Evolutionary conservation across 2,329 filamentous ascomycete species (phyloP), one percentile per base, ranked within the genome.

Genomic region (Diaporthe citriasiana): DNA sequence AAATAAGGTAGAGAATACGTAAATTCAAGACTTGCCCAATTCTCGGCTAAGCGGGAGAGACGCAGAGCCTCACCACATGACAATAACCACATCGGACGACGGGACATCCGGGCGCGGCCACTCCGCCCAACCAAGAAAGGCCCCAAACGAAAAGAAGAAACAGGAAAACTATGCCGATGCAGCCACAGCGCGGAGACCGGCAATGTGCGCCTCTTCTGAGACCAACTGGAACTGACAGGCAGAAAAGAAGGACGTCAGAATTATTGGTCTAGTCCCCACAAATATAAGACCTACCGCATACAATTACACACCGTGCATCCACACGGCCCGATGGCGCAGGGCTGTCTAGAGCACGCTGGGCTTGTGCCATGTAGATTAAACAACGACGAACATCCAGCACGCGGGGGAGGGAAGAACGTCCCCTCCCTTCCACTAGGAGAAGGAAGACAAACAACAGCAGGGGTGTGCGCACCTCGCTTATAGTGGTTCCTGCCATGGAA

Each of bases 261-360:
- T 50, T 12, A 47, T 5, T 9, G 2, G 4, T 22, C 13, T 17
- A 13, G 2, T 22, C 42, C 50, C 50, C n/a, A n/a, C n/a, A n/a
- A 53, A 33, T 33, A 55, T 33, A 30, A 7, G 25, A 47, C 45
- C 22, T 22, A 7, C 13, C 25, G 17, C 40, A 65, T 50, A 27
- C 10, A 51, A 38, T 51, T 50, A 35, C 9, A 56, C 60, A 66
- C 60, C 60, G 60, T 66, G 60, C 60, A 66, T 38, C 60, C 60
- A 66, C 60, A 66, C 60, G 60, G 60, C 60, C 60, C 60, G 27
- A 33, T 19, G 42, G 40, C 7, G 40, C 59, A 63, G 57, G 40
- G 59, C 59, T 47, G 42, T n/a, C 50, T 53, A 53, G 50, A 15
- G 50, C 45, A 30, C 25, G 63, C 63, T 27, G 47, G 60, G 42